These are phyloP conservation scores for Boletus reticuloceps DNA, from an alignment of 768 basidiomycete species.

Conservation along the genomic window DNA sequence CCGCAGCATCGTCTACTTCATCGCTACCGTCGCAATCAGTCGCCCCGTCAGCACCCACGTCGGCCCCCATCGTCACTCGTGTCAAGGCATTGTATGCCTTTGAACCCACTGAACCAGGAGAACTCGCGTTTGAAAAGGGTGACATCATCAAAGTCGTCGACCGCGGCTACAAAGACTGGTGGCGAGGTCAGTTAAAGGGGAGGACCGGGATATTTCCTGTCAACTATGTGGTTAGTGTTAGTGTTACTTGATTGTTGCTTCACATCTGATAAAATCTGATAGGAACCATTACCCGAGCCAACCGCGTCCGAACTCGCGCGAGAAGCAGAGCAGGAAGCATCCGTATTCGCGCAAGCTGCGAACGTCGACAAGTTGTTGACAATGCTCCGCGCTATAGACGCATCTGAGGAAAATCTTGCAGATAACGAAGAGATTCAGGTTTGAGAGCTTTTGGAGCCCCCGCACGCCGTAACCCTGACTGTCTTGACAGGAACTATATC, in stretches of 20 bases:
- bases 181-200: slow-evolving; percentile 88
- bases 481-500: slow-evolving; percentile 73
- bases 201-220: slow-evolving; percentile 95
- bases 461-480: slow-evolving; percentile 5
- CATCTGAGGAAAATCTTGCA: slow-evolving; percentile 76
- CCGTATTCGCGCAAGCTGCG: slow-evolving; percentile 82
- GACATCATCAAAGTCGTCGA: slow-evolving; percentile 95
- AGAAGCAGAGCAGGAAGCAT: slow-evolving; percentile 85
- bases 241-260: background rate
- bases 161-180: slow-evolving; percentile 94
- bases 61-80: slow-evolving; percentile 59
- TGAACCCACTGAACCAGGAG: slow-evolving; percentile 82
- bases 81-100: slow-evolving; percentile 90
- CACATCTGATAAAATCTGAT: background rate
- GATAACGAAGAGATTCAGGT: slow-evolving; percentile 92
- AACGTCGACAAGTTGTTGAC: slow-evolving; percentile 79
- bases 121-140: slow-evolving; percentile 88
- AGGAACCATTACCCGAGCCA: slow-evolving; percentile 87
- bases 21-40: slow-evolving; percentile 24
- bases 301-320: slow-evolving; percentile 69
- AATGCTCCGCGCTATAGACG: slow-evolving; percentile 72
- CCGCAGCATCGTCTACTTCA: slow-evolving; percentile 27
- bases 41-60: slow-evolving; percentile 11
- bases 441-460: slow-evolving; percentile 11
- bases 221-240: slow-evolving; percentile 80